A percentile compares a stretch with the other conserved stretches of the same genome.
These are phyloP conservation scores for Solanum sitiens DNA, from an alignment of 257 asterid genomes.

Conservation along the genomic window DNA sequence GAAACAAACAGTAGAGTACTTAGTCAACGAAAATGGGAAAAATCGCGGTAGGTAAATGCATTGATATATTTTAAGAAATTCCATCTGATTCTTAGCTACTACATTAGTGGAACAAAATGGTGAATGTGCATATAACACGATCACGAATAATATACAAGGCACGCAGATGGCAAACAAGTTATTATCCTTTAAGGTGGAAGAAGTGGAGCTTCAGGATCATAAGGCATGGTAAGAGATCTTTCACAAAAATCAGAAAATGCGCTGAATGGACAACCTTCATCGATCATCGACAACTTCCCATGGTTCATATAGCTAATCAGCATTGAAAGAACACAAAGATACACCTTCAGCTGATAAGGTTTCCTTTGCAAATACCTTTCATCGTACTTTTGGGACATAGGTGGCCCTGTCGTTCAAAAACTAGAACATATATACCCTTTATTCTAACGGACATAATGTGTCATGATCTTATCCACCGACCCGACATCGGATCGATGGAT, in stretches of 20 bases:
- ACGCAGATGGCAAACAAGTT: conserved; percentile 29
- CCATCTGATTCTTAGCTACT: not conserved
- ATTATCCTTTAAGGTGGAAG: conserved; percentile 82
- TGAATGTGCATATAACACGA: not conserved
- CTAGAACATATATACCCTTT: too few species aligned
- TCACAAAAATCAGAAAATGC: conserved; percentile 49
- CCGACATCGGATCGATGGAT: too few species aligned
- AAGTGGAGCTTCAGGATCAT: conserved; percentile 62
- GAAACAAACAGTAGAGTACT: not conserved
- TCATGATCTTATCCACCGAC: too few species aligned
- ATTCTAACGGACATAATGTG: too few species aligned
- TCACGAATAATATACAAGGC: not conserved
- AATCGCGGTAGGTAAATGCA: not conserved
- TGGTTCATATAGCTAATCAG: conserved; percentile 80
- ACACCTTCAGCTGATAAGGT: conserved; percentile 56
- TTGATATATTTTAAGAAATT: not conserved
- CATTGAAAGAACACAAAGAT: conserved; percentile 55
- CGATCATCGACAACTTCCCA: conserved; percentile 63
- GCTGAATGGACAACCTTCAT: conserved; percentile 46
- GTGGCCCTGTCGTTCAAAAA: too few species aligned
- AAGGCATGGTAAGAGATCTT: conserved; percentile 79
- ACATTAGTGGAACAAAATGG: not conserved
- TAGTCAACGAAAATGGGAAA: not conserved
- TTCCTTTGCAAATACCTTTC: conserved; percentile 30
- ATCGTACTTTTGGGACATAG: too few species aligned